phyloP scores from a whole-genome alignment of 345 rosid genomes.

The Linum trigynum region DNA sequence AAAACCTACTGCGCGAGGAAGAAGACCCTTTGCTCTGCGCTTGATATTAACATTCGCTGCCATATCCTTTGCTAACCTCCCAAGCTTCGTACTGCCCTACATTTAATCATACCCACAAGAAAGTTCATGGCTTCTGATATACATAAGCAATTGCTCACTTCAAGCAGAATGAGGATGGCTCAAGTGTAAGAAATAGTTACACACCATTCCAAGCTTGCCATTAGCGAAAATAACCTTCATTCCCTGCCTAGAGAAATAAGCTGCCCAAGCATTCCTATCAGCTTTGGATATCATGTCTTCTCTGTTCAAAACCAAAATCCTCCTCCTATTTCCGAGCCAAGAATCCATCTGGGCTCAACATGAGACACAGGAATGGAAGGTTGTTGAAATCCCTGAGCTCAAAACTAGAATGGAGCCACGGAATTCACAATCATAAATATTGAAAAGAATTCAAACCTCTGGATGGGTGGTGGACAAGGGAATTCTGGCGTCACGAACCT shows the following conservation, averaged over 20 bases:
- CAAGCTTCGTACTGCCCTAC: constrained; percentile 79
- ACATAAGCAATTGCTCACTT: neutral
- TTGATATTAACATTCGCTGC: constrained; percentile 71
- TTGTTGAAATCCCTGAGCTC: neutral
- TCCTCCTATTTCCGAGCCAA: constrained; percentile 92
- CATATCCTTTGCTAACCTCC: constrained; percentile 59
- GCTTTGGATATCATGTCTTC: constrained; percentile 87
- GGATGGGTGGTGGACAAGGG: constrained; percentile 85
- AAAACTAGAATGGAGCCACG: neutral
- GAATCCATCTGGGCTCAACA: constrained; percentile 55
- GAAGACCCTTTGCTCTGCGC: constrained; percentile 76
- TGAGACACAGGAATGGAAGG: neutral
- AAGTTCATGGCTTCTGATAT: neutral
- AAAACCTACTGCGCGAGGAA: constrained; percentile 66
- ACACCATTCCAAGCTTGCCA: constrained; percentile 79
- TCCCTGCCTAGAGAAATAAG: constrained; percentile 74
- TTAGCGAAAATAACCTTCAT: constrained; percentile 64
- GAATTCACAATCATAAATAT: neutral
- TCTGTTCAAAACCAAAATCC: constrained; percentile 75
- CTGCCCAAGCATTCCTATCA: constrained; percentile 91
- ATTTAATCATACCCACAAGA: neutral
- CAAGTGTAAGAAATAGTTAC: neutral
- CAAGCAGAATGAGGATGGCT: neutral
- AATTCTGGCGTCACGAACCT: constrained; percentile 88
- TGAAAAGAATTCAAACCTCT: constrained; percentile 36